Conservation (phyloP, 768 basidiomycete species). For the Psilocybe tampanensis region DNA sequence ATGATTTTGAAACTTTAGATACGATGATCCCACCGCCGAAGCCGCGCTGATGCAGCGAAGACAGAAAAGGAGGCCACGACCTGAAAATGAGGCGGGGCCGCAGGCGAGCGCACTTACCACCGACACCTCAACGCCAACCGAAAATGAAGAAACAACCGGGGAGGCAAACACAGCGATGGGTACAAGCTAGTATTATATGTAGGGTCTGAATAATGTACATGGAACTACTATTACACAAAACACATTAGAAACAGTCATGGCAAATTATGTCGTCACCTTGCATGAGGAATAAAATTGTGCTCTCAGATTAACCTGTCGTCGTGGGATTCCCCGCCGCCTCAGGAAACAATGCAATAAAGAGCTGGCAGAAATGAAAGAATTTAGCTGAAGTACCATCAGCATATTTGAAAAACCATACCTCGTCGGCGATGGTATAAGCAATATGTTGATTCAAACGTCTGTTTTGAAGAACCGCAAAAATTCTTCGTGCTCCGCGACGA, state of each 20-base stretch:
- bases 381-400: not conserved
- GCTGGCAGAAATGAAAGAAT: conserved; percentile 13
- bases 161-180: conserved; percentile 13
- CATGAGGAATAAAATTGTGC: not conserved
- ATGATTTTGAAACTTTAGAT: conserved; percentile 37
- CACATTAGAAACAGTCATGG: conserved; percentile 10
- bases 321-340: conserved; percentile 19
- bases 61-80: conserved; percentile 39
- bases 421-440: conserved; percentile 84
- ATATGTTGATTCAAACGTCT: conserved; percentile 94
- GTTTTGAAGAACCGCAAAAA: conserved; percentile 94
- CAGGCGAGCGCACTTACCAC: not conserved
- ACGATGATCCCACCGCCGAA: conserved; percentile 65
- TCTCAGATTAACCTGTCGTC: not conserved
- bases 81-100: conserved; percentile 10
- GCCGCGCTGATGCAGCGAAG: conserved; percentile 53
- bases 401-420: conserved; percentile 51
- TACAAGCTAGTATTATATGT: conserved; percentile 11
- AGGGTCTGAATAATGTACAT: conserved; percentile 2
- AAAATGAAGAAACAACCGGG: not conserved
- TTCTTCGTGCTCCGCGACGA: conserved; percentile 85
- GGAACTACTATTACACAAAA: conserved; percentile 1
- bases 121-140: not conserved
- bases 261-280: not conserved
- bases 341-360: conserved; percentile 34